phyloP scores from a whole-genome alignment of 805 yeast genomes.

The Priceomyces medius region DNA sequence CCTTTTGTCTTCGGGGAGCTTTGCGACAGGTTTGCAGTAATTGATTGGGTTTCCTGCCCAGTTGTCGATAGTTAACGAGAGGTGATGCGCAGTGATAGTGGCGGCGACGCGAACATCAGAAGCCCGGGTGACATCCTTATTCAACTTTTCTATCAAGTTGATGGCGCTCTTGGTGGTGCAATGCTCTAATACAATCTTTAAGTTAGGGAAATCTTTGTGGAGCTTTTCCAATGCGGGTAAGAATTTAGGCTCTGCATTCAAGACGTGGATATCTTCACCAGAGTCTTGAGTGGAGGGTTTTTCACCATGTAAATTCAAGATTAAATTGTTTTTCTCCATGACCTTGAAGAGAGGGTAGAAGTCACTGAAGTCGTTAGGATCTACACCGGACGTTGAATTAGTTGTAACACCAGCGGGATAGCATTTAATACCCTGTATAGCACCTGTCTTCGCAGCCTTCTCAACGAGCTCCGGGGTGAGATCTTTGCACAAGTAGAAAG shows the following conservation, averaged over 20 bases:
- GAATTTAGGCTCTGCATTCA: slow-evolving; percentile 92
- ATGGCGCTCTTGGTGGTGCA: slow-evolving; percentile 92
- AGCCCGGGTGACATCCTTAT: slow-evolving; percentile 25
- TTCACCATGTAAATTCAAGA: slow-evolving; percentile 93
- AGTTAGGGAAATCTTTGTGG: slow-evolving; percentile 78
- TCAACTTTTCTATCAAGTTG: slow-evolving; percentile 65
- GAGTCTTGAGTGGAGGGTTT: slow-evolving; percentile 65
- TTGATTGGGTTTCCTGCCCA: slow-evolving; percentile 97
- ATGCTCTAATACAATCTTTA: slow-evolving; percentile 88
- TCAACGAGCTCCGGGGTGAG: slow-evolving; percentile 84
- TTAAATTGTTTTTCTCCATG: slow-evolving; percentile 74
- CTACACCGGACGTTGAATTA: slow-evolving; percentile 88
- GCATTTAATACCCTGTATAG: slow-evolving; percentile 86
- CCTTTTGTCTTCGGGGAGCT: slow-evolving; percentile 77
- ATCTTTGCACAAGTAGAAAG: slow-evolving; percentile 74
- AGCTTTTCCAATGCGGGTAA: slow-evolving; percentile 82
- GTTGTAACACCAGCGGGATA: slow-evolving; percentile 99
- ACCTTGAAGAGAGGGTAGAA: slow-evolving; percentile 90
- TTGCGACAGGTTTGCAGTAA: slow-evolving; percentile 97
- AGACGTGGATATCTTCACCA: slow-evolving; percentile 68
- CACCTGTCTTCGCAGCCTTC: slow-evolving; percentile 67
- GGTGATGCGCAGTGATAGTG: slow-evolving; percentile 93
- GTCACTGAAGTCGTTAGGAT: slow-evolving; percentile 83
- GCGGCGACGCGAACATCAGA: slow-evolving; percentile 69
- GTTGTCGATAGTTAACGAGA: slow-evolving; percentile 81